A percentile compares a stretch with the other conserved stretches of the same genome.
These are phyloP conservation scores for Pezicula neosporulosa DNA, from an alignment of 2,329 filamentous ascomycete species.

Conservation along the genomic window DNA sequence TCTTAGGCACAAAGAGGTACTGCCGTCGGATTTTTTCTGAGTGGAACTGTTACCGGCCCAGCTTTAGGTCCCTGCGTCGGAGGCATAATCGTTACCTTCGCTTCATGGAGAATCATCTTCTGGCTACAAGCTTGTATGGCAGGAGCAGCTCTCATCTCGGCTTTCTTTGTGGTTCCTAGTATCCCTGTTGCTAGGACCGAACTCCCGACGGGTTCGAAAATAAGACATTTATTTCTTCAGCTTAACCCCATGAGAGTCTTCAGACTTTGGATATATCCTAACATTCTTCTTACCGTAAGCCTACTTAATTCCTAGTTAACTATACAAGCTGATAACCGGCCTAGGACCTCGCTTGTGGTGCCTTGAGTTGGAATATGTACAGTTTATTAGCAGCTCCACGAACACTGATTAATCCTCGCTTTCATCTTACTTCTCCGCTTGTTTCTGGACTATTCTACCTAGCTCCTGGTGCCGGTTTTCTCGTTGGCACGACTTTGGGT, in stretches of 20 bases:
- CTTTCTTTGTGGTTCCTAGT: slow-evolving; percentile 24
- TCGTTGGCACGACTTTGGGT: slow-evolving; percentile 62
- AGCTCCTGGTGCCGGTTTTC: slow-evolving; percentile 63
- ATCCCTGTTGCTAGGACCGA: neutral
- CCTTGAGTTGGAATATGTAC: slow-evolving; percentile 36
- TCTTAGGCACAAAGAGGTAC: slow-evolving; percentile 35
- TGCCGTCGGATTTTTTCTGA: slow-evolving; percentile 39
- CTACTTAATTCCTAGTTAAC: slow-evolving; percentile 2
- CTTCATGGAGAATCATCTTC: slow-evolving; percentile 27
- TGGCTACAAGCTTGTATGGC: slow-evolving; percentile 31
- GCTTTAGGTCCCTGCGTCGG: slow-evolving; percentile 30
- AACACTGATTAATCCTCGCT: slow-evolving; percentile 67
- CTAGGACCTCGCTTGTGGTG: slow-evolving; percentile 11
- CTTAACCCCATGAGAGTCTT: slow-evolving; percentile 23
- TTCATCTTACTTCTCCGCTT: slow-evolving; percentile 58
- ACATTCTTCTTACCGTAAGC: slow-evolving; percentile 22
- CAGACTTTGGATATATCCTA: slow-evolving; percentile 18
- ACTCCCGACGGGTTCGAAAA: no score
- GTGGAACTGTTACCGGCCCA: slow-evolving; percentile 37
- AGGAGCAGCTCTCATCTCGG: slow-evolving; percentile 23
- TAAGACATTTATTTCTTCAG: no score
- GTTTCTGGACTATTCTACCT: slow-evolving; percentile 67
- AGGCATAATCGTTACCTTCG: slow-evolving; percentile 28
- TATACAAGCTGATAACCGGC: neutral
- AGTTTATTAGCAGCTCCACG: slow-evolving; percentile 59